Percentiles rank a stretch among this genome's conserved stretches.
Evolutionary conservation across 768 basidiomycete genomes (phyloP).

Genomic region (Collybiopsis luxurians): DNA sequence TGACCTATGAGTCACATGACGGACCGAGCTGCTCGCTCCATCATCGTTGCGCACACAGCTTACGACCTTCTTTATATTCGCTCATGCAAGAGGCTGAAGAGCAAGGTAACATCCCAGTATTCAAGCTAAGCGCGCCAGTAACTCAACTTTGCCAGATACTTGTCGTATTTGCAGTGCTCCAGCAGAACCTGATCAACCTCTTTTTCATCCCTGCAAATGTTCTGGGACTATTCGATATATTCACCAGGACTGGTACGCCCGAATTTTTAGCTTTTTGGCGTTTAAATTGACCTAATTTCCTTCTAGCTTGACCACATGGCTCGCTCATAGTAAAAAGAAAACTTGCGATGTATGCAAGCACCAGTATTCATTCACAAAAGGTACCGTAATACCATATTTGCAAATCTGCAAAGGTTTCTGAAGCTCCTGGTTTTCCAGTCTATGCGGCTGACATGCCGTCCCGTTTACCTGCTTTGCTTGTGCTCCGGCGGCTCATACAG

Average conservation of each 20-base stretch:
- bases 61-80: not conserved
- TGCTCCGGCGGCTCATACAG: slow-evolving; percentile 65
- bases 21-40: too few relatives aligned
- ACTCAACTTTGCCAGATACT: too few relatives aligned
- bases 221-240: slow-evolving; percentile 97
- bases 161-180: slow-evolving; percentile 96
- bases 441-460: slow-evolving; percentile 85
- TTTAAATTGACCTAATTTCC: slow-evolving; percentile 7
- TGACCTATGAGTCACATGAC: too few relatives aligned
- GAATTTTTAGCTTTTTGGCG: not conserved
- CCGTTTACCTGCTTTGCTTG: slow-evolving; percentile 64
- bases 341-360: slow-evolving; percentile 96
- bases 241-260: slow-evolving; percentile 88
- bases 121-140: too few relatives aligned
- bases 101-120: too few relatives aligned
- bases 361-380: slow-evolving; percentile 89
- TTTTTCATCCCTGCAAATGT: slow-evolving; percentile 96
- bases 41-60: not conserved
- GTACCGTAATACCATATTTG: slow-evolving; percentile 32
- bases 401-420: not conserved
- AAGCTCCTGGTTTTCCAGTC: slow-evolving; percentile 43
- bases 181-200: slow-evolving; percentile 82
- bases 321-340: slow-evolving; percentile 92
- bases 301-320: slow-evolving; percentile 95
- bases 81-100: slow-evolving; percentile 55